phyloP scores from a whole-genome alignment of 805 yeast species.

The Lachancea nothofagi region DNA sequence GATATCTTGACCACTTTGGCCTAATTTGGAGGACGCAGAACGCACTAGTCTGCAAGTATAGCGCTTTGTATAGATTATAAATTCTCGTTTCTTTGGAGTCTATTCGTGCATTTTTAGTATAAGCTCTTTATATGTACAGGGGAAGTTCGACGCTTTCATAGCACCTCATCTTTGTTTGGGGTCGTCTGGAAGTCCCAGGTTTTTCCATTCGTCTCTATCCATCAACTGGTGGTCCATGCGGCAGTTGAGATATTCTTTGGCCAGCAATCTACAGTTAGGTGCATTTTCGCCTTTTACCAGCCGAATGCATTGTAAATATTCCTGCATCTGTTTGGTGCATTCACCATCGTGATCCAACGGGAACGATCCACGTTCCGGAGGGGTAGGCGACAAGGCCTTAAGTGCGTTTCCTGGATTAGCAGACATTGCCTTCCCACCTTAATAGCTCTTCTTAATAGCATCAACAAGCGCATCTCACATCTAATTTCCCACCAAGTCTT shows the following conservation, averaged over 20 bases:
- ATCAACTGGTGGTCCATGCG: slow-evolving; percentile 77
- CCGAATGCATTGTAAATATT: slow-evolving; percentile 73
- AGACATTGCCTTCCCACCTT: slow-evolving; percentile 18
- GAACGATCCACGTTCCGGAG: slow-evolving; percentile 95
- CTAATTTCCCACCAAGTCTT: too few relatives aligned
- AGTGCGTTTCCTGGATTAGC: slow-evolving; percentile 45
- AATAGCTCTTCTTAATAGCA: background rate
- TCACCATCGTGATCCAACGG: slow-evolving; percentile 89
- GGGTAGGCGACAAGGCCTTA: slow-evolving; percentile 65
- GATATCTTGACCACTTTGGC: slow-evolving; percentile 78
- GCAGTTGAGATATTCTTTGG: slow-evolving; percentile 76
- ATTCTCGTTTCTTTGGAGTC: background rate
- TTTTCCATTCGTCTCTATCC: slow-evolving; percentile 54
- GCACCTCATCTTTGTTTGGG: slow-evolving; percentile 24
- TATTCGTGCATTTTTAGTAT: background rate
- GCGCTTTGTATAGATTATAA: slow-evolving; percentile 8
- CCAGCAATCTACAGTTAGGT: slow-evolving; percentile 80
- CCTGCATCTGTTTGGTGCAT: slow-evolving; percentile 68
- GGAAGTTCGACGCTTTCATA: background rate
- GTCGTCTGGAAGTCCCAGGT: slow-evolving; percentile 57
- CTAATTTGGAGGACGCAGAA: slow-evolving; percentile 21
- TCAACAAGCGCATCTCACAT: too few relatives aligned
- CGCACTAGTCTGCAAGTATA: slow-evolving; percentile 5
- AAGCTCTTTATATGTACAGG: background rate
- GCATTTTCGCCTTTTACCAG: slow-evolving; percentile 78